phyloP scores from a whole-genome alignment of 805 yeast genomes.

The Saturnispora quitensis region DNA sequence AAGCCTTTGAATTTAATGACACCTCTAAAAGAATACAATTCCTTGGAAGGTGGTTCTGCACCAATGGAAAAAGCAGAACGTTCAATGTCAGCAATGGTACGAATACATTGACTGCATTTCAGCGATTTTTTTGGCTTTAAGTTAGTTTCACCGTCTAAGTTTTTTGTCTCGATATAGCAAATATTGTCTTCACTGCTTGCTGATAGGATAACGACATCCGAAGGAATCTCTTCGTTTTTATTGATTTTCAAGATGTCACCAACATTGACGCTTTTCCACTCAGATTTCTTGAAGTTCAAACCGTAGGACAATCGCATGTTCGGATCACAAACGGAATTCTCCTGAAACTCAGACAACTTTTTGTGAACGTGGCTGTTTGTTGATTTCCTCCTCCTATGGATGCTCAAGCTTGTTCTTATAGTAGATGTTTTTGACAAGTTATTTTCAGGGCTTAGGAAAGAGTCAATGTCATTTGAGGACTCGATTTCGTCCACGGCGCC shows the following conservation, averaged over 20 bases:
- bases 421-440: not conserved
- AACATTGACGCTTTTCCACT: constrained; percentile 63
- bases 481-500: not conserved
- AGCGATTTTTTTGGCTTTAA: constrained; percentile 51
- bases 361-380: constrained; percentile 1
- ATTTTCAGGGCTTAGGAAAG: not conserved
- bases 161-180: constrained; percentile 62
- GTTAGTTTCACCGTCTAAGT: constrained; percentile 70
- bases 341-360: constrained; percentile 17
- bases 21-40: constrained; percentile 59
- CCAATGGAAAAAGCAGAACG: constrained; percentile 52
- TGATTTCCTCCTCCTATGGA: not conserved
- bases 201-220: constrained; percentile 56
- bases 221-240: constrained; percentile 73
- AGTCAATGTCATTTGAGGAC: constrained; percentile 4
- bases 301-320: constrained; percentile 23
- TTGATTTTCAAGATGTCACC: constrained; percentile 68
- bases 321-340: constrained; percentile 28
- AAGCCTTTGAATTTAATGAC: constrained; percentile 44
- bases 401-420: constrained; percentile 2
- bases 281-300: constrained; percentile 24
- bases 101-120: constrained; percentile 38
- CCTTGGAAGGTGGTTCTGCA: constrained; percentile 64
- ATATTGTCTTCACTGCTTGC: constrained; percentile 61
- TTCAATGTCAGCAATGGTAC: constrained; percentile 50